Base-by-base conservation (phyloP, 768 basidiomycete species). In the Lanmaoa pseudosensibilis region DNA sequence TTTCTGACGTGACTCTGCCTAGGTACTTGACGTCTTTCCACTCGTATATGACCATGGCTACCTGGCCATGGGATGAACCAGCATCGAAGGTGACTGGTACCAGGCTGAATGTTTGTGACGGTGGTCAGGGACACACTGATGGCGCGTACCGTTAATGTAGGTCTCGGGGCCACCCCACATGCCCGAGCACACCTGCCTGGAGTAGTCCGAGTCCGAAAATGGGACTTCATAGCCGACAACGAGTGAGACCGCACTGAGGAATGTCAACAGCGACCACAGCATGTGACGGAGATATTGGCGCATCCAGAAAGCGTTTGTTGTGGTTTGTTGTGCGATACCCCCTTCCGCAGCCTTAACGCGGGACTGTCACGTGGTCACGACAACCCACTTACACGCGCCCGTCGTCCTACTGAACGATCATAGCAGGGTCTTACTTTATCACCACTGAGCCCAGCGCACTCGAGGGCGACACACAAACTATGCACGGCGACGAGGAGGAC, bases 31-130 rank as follows among this genome's bases (percentile, higher is more conserved):
- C 86, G 67, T 99, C 97, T 30, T 79, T 70, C 95, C 95, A 99
- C 74, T 98, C 96, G 67, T 98, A 99, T 23, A 99, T 85, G 51
- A 96, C 90, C 81, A 97, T 86, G 27, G 96, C 92, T 19, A 97
- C 77, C 73, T 96, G 91, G 37, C 96, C 96, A 64, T 86, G 78
- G 4, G 94, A 94, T 6, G 79, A 65, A 18, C 77, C 69, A 21
- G 49, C 33, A 63, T 91, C 85, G 75, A 98, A 98, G 5, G 86
- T 85, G 57, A 96, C 87, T 89, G 75, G 53, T 51, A 43, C 33
- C 2, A 18, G 30, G 38, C 32, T 54, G 23, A 46, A 44, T 46
- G 56, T 70, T 62, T 72, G 64, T 40, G 55, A 59, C 54, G 45
- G 27, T 48, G 23, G 43, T 49, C 27, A 46, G 23, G 55, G 39